Evolutionary conservation across 2,329 filamentous ascomycete genomes (phyloP).

Genomic region (Fusarium sp.): DNA sequence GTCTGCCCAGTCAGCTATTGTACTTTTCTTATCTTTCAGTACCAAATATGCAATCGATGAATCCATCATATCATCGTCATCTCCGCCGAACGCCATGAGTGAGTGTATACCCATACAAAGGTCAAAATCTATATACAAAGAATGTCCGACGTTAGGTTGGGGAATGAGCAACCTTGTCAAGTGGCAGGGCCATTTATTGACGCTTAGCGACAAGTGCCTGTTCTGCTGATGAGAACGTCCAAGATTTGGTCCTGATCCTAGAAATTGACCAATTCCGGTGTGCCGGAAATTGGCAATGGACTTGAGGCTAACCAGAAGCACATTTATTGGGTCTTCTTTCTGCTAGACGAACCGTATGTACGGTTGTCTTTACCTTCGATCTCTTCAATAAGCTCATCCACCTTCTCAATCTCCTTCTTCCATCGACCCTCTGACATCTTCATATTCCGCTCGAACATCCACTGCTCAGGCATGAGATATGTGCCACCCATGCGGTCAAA

Average conservation of each 20-base stretch:
- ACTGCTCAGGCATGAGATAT: constrained; percentile 86
- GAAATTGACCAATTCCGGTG: background rate
- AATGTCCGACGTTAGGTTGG: background rate
- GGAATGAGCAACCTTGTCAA: background rate
- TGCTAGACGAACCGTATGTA: constrained; percentile 54
- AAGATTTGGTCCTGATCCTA: background rate
- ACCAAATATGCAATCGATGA: constrained; percentile 40
- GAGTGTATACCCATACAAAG: constrained; percentile 30
- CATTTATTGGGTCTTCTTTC: constrained; percentile 58
- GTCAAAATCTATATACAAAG: constrained; percentile 36
- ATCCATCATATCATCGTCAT: constrained; percentile 23
- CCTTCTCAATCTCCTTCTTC: constrained; percentile 72
- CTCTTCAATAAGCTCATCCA: constrained; percentile 77
- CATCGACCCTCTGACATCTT: constrained; percentile 88
- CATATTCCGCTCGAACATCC: constrained; percentile 84
- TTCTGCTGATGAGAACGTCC: background rate
- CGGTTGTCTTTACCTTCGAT: constrained; percentile 71
- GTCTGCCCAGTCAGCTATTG: constrained; percentile 11
- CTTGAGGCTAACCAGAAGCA: background rate
- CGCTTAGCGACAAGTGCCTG: background rate
- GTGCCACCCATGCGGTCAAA: constrained; percentile 91
- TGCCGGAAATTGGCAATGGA: background rate
- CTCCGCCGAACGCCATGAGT: constrained; percentile 31
- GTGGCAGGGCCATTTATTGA: background rate
- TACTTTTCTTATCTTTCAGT: constrained; percentile 21